Evolutionary conservation across 139 green algal genomes (phyloP).

Genomic region (Monoraphidium neglectum): DNA sequence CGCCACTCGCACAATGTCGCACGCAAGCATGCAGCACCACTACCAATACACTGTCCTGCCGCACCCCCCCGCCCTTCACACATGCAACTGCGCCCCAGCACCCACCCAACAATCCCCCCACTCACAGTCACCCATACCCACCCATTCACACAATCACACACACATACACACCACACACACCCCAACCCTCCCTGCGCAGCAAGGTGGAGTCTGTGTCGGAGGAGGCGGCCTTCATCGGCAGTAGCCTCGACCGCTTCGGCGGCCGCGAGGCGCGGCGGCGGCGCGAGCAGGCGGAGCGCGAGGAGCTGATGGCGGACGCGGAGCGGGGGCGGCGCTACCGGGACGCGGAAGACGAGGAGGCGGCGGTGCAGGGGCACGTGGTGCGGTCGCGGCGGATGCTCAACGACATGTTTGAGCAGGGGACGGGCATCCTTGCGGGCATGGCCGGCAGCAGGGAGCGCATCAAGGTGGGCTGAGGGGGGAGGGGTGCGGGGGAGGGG

Average conservation of each 20-base stretch:
- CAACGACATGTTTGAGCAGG: constrained; percentile 80
- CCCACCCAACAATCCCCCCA: neutral
- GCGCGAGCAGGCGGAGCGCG: constrained; percentile 53
- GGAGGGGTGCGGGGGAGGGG: too few relatives aligned
- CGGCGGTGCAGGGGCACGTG: constrained; percentile 52
- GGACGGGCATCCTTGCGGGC: constrained; percentile 63
- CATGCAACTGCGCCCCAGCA: neutral
- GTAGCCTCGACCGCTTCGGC: constrained; percentile 43
- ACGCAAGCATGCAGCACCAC: neutral
- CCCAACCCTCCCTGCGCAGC: constrained; percentile 29
- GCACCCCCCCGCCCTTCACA: neutral
- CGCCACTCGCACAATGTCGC: too few relatives aligned
- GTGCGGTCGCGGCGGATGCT: constrained; percentile 61
- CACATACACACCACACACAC: neutral
- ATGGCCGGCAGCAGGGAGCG: constrained; percentile 81
- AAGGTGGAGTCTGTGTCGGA: constrained; percentile 87
- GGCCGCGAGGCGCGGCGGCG: constrained; percentile 31
- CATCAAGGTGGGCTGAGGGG: constrained; percentile 68
- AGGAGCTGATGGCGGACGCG: constrained; percentile 69
- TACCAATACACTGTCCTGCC: neutral
- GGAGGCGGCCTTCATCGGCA: constrained; percentile 64
- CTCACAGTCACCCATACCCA: neutral
- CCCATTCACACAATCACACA: neutral
- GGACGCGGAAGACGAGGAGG: constrained; percentile 60
- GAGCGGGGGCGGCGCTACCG: constrained; percentile 27